A percentile compares a stretch with the other conserved stretches of the same genome.
These are phyloP conservation scores for Talaromyces borbonicus DNA, from an alignment of 495 filamentous ascomycete genomes.

Conservation along the genomic window DNA sequence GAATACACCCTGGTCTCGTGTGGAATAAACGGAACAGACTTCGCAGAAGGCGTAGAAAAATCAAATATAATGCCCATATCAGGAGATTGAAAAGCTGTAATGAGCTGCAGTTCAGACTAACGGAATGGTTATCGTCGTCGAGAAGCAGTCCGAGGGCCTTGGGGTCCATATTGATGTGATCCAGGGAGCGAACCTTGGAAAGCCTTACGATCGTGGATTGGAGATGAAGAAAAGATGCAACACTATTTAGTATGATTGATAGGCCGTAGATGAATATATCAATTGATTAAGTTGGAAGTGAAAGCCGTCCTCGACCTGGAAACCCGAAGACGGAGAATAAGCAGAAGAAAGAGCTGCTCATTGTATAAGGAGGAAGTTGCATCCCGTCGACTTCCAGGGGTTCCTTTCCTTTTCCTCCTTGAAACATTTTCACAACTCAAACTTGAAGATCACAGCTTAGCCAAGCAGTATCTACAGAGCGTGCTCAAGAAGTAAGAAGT, in stretches of 20 bases:
- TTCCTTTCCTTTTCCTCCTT: too few relatives aligned
- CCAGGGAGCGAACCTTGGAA: neutral
- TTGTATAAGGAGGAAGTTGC: too few relatives aligned
- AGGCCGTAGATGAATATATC: neutral
- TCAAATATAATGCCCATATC: neutral
- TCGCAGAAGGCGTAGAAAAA: neutral
- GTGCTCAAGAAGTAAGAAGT: too few relatives aligned
- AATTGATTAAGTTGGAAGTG: too few relatives aligned
- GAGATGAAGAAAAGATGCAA: neutral
- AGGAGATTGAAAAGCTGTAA: neutral
- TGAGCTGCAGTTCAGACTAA: slow-evolving; percentile 1
- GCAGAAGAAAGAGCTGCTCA: too few relatives aligned
- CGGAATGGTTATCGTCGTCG: neutral
- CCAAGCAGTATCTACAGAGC: too few relatives aligned
- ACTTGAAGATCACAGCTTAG: too few relatives aligned
- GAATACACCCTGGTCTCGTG: neutral
- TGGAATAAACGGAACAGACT: neutral
- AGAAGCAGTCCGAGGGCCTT: neutral
- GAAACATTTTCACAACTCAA: too few relatives aligned
- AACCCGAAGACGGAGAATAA: too few relatives aligned
- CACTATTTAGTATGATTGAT: neutral
- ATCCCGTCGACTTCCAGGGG: too few relatives aligned
- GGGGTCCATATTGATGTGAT: slow-evolving; percentile 4
- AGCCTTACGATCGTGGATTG: neutral
- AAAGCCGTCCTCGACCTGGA: too few relatives aligned